These are phyloP conservation scores for Pilaira anomala DNA, from an alignment of 192 early-diverging fungal genomes.

Conservation along the genomic window DNA sequence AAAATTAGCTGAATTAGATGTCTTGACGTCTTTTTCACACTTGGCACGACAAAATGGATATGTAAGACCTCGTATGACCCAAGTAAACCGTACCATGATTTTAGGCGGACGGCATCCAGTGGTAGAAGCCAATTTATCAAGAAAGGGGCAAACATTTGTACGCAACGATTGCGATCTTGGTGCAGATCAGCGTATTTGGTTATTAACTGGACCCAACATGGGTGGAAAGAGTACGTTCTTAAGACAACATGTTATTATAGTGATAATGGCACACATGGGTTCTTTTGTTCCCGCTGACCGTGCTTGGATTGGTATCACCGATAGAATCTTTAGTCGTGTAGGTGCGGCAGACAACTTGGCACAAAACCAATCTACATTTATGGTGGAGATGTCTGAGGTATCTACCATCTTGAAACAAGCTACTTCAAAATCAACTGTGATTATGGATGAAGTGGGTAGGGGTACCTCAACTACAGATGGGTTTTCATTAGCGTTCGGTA, in stretches of 20 bases:
- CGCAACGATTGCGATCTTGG: conserved; percentile 69
- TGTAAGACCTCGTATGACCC: conserved; percentile 44
- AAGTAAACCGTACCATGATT: conserved; percentile 14
- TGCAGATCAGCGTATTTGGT: conserved; percentile 49
- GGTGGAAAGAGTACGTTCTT: conserved; percentile 90
- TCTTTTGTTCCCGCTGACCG: conserved; percentile 79
- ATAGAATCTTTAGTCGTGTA: conserved; percentile 37
- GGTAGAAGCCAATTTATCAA: conserved; percentile 49
- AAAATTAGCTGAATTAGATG: conserved; percentile 66
- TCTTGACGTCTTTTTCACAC: conserved; percentile 58
- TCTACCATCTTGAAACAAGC: conserved; percentile 77
- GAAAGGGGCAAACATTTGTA: conserved; percentile 42
- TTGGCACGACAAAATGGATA: conserved; percentile 52
- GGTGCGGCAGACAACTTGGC: conserved; percentile 33
- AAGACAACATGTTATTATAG: conserved; percentile 72
- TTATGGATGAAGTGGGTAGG: conserved; percentile 93
- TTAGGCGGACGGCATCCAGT: conserved; percentile 71
- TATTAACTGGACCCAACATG: conserved; percentile 93
- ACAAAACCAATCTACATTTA: conserved; percentile 56
- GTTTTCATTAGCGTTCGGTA: conserved; percentile 69
- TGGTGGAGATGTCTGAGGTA: conserved; percentile 86
- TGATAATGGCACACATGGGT: conserved; percentile 86
- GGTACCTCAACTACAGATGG: conserved; percentile 68
- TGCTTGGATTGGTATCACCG: conserved; percentile 68
- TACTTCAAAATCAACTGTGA: conserved; percentile 64